These are phyloP conservation scores for Ceriops tagal DNA, from an alignment of 345 rosid genomes.

Conservation along the genomic window DNA sequence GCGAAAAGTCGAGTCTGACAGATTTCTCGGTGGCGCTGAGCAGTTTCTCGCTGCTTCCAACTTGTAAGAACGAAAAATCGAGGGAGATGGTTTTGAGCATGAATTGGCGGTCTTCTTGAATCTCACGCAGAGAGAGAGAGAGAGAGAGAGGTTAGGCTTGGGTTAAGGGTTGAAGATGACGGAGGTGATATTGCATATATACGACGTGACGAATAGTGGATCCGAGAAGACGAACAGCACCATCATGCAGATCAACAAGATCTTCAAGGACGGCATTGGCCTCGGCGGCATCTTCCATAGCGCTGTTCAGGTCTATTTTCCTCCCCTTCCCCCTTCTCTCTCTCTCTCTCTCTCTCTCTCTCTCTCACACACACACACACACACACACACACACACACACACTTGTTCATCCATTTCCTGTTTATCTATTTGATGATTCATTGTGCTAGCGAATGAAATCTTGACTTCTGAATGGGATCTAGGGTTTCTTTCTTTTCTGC, in stretches of 20 bases:
- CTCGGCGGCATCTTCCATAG: conserved; percentile 98
- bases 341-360: neutral
- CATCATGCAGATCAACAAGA: conserved; percentile 80
- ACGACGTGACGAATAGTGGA: conserved; percentile 95
- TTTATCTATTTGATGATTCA: no score
- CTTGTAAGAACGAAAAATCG: neutral
- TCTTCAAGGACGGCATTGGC: conserved; percentile 94
- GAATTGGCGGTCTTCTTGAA: conserved; percentile 1
- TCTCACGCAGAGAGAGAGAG: neutral
- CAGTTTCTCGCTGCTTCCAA: neutral
- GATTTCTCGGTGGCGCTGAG: neutral
- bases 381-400: no score
- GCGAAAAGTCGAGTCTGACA: neutral
- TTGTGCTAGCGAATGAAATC: no score
- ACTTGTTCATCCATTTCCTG: no score
- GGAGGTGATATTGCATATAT: conserved; percentile 81
- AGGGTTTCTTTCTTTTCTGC: conserved; percentile 3
- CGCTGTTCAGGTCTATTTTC: conserved; percentile 73
- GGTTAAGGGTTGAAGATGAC: conserved; percentile 38
- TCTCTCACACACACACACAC: fast-evolving
- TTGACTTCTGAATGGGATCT: conserved; percentile 21
- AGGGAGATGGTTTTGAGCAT: conserved; percentile 3
- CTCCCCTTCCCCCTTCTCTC: neutral
- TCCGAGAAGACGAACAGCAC: conserved; percentile 94
- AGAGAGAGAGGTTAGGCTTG: conserved; percentile 11